Percentiles rank a stretch among this genome's conserved stretches.
Evolutionary conservation across 1,139 yeast species (phyloP).

Genomic region (Yarrowia galli): DNA sequence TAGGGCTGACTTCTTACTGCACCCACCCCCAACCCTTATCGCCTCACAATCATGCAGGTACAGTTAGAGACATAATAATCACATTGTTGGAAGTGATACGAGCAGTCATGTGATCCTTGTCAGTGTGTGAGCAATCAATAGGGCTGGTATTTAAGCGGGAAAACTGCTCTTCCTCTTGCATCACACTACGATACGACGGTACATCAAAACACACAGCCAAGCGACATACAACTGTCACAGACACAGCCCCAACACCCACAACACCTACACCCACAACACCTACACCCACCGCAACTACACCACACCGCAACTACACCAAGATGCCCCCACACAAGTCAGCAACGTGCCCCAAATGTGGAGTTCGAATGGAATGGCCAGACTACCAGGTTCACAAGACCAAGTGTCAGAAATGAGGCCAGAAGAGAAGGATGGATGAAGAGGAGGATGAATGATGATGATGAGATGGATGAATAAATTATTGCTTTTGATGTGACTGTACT

Average conservation of each 20-base stretch:
- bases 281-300: background rate
- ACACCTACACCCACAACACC: background rate
- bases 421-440: background rate
- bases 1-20: no score
- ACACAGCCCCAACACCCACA: no score
- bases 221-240: no score
- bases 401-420: conserved; percentile 6
- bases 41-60: conserved; percentile 13
- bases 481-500: background rate
- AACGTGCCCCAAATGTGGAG: conserved; percentile 14
- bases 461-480: background rate
- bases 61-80: background rate
- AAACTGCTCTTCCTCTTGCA: background rate
- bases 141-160: background rate
- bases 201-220: background rate
- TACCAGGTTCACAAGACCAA: conserved; percentile 25
- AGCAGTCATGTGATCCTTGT: background rate
- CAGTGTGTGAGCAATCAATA: background rate
- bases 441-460: background rate
- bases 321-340: conserved; percentile 11
- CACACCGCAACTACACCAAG: background rate
- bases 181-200: background rate
- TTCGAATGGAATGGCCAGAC: conserved; percentile 29
- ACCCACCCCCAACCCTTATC: background rate
- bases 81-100: background rate